Base-by-base conservation (phyloP, 495 filamentous ascomycete species). In the Glutinoglossum americanum region DNA sequence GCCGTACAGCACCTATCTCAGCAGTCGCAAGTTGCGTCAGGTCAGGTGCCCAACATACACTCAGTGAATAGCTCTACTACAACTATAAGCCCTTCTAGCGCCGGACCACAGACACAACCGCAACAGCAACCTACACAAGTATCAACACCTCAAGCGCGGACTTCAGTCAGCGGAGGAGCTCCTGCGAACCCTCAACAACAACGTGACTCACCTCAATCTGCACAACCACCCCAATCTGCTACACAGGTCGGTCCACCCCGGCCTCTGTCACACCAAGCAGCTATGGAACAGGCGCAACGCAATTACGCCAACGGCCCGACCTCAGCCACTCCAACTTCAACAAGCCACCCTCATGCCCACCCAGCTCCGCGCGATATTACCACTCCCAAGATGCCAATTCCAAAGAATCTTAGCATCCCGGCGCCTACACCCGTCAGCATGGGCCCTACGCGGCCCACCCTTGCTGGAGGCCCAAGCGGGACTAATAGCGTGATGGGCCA, bases 401-500 rank as follows among this genome's bases (percentile, higher is more conserved):
- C 85, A 27, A 90, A 88, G 67, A 79, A 72, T 17, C 74, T 98
- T 17, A 83, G 81, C 56, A 75, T 82, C 13, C 75, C 80, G 19
- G 72, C 78, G 32, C 85, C 86, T 4, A 75, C 78, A 51, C 80
- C 89, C 1, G 87, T 93, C 35, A 61, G 73, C 21, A 80, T 88
- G 74, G 76, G 79, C 32, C 69, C 78, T 47, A 73, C 83, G 1
- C 79, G 92, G 8, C 92, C 92, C 19, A 89, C 90, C 0, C 72
- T 85, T 35, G 80, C 79, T 39, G 83, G 81, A 13, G 89, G 89
- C 6, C 80, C 84, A 33, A 82, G 80, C 60, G 76, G 76, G 3
- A 79, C 80, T 0, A 80, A 81, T 57, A 87, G 85, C 47, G 78
- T 89, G 57, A 82, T 95, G 78, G 78, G 80, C 28, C 89, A 95